A percentile compares a stretch with the other conserved stretches of the same genome.
Conservation (phyloP, 805 yeast species). For the Ogataea haglerorum region DNA sequence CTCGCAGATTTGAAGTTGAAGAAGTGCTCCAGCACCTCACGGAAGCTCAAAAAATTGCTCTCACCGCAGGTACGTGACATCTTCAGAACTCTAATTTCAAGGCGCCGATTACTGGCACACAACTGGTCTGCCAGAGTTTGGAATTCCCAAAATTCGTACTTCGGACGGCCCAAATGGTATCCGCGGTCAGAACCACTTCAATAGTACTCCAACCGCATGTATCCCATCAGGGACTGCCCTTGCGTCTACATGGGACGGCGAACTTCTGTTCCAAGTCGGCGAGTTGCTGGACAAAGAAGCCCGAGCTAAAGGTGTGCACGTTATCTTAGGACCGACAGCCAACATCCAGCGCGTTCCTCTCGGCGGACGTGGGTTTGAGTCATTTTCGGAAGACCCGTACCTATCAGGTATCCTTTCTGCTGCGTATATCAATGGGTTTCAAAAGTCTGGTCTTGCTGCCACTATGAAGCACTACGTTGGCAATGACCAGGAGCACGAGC, state of each 20-base stretch:
- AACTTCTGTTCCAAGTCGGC: conserved; percentile 38
- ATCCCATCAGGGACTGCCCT: conserved; percentile 46
- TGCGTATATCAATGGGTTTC: conserved; percentile 53
- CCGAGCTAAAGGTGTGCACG: conserved; percentile 41
- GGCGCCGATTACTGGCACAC: conserved; percentile 42
- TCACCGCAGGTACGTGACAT: conserved; percentile 7
- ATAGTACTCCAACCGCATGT: conserved; percentile 41
- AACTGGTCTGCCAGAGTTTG: conserved; percentile 30
- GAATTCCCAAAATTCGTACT: conserved; percentile 35
- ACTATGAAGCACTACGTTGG: conserved; percentile 61
- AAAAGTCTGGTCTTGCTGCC: conserved; percentile 47
- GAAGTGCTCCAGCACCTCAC: conserved; percentile 3
- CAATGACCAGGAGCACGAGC: conserved; percentile 58
- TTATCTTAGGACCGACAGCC: conserved; percentile 34
- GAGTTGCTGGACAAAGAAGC: conserved; percentile 43
- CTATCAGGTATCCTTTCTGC: conserved; percentile 46
- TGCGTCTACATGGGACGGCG: conserved; percentile 43
- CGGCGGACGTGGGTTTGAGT: conserved; percentile 59
- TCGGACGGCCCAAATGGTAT: conserved; percentile 49
- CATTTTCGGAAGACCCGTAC: conserved; percentile 59
- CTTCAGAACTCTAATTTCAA: conserved; percentile 8
- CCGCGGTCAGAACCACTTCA: conserved; percentile 41
- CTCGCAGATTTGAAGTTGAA: conserved; percentile 4
- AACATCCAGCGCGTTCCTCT: conserved; percentile 44
- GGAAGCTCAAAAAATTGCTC: conserved; percentile 5